phyloP scores from a whole-genome alignment of 2,329 filamentous ascomycete species.

The Coniochaeta sp. region DNA sequence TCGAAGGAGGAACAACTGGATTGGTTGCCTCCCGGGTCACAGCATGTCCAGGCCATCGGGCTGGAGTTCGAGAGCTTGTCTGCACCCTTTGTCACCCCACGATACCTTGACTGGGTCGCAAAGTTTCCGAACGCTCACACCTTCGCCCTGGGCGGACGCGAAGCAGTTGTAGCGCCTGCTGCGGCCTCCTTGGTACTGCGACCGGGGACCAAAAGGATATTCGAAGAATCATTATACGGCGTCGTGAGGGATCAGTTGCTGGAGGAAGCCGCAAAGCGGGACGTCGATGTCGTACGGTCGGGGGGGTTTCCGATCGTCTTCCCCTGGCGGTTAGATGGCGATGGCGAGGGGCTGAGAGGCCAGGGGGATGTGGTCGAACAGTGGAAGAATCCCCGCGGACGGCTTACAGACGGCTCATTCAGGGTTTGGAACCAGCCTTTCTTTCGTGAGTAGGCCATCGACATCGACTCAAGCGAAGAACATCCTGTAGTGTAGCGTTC shows the following conservation, averaged over 20 bases:
- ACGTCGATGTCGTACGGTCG: not conserved
- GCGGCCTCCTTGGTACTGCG: not conserved
- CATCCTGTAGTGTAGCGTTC: too few relatives aligned
- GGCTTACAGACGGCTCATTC: not conserved
- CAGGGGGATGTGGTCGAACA: not conserved
- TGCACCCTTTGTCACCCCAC: too few relatives aligned
- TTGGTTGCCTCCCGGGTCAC: not conserved
- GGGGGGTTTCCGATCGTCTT: conserved; percentile 8
- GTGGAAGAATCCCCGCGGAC: not conserved
- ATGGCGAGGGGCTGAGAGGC: not conserved
- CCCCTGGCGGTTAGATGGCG: not conserved
- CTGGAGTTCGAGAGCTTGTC: not conserved
- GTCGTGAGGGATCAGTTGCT: not conserved
- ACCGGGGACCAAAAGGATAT: not conserved
- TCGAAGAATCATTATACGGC: not conserved
- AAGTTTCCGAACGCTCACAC: not conserved
- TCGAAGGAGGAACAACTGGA: not conserved
- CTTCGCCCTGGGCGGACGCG: not conserved
- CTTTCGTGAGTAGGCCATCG: not conserved
- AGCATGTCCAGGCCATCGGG: not conserved
- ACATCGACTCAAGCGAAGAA: too few relatives aligned
- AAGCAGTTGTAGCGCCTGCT: too few relatives aligned
- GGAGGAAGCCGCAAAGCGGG: not conserved
- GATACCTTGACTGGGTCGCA: not conserved
- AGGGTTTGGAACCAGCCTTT: not conserved